Evolutionary conservation across 192 early-diverging fungal genomes (phyloP).

Genomic region (Coemansia umbellata): DNA sequence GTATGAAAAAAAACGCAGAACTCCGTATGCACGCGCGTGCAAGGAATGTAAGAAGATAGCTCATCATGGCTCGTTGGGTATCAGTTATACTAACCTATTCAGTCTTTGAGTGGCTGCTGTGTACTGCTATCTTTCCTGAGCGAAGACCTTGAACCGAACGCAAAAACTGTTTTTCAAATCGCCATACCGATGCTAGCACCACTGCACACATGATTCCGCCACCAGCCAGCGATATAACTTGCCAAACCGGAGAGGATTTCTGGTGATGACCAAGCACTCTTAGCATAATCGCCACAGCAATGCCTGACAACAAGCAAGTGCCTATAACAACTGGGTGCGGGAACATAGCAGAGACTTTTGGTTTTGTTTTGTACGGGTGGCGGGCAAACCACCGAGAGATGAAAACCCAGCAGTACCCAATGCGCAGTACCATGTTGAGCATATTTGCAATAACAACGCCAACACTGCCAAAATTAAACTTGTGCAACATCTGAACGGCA

Average conservation of each 20-base stretch:
- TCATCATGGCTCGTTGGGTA: too few relatives aligned
- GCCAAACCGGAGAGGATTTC: background rate
- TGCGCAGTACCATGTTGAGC: constrained; percentile 76
- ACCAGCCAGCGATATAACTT: constrained; percentile 7
- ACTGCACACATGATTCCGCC: constrained; percentile 12
- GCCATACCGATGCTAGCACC: constrained; percentile 24
- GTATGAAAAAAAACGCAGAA: too few relatives aligned
- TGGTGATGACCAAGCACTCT: background rate
- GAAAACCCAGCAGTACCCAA: constrained; percentile 67
- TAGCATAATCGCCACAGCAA: background rate
- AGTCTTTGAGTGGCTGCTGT: constrained; percentile 5
- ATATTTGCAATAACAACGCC: constrained; percentile 86
- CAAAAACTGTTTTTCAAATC: constrained; percentile 32
- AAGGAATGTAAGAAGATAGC: too few relatives aligned
- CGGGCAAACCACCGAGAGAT: constrained; percentile 57
- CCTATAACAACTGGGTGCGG: constrained; percentile 25
- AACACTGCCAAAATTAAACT: constrained; percentile 60
- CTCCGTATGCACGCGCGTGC: too few relatives aligned
- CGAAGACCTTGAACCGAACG: constrained; percentile 14
- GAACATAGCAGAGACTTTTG: constrained; percentile 13
- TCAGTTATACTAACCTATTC: too few relatives aligned
- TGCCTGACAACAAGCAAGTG: constrained; percentile 15
- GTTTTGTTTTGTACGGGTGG: background rate
- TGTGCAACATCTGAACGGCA: constrained; percentile 58
- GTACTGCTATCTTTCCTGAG: constrained; percentile 4